These are phyloP conservation scores for Termitomyces sp. DNA, from an alignment of 768 basidiomycete genomes.

Conservation along the genomic window DNA sequence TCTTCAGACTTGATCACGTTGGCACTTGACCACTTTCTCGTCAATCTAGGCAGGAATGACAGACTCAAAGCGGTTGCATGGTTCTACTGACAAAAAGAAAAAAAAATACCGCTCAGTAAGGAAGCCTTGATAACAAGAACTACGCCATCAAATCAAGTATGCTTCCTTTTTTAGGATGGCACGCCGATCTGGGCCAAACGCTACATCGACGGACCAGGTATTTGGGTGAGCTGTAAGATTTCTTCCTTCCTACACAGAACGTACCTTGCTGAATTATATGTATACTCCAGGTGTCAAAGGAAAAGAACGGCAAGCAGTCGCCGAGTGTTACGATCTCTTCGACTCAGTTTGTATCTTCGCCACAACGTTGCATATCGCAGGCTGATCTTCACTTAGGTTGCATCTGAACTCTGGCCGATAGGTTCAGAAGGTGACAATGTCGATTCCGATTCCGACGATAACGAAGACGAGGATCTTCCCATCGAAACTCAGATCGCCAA, in stretches of 20 bases:
- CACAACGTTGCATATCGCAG: neutral
- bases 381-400: slow-evolving; percentile 44
- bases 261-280: neutral
- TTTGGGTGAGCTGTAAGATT: slow-evolving; percentile 73
- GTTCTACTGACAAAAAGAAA: slow-evolving; percentile 25
- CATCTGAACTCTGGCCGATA: slow-evolving; percentile 66
- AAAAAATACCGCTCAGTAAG: slow-evolving; percentile 51
- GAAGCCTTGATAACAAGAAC: neutral
- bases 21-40: neutral
- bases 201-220: slow-evolving; percentile 71
- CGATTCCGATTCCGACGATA: slow-evolving; percentile 30
- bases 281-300: slow-evolving; percentile 56
- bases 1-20: neutral
- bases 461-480: slow-evolving; percentile 35
- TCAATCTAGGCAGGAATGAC: slow-evolving; percentile 2
- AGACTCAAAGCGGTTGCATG: neutral
- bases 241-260: neutral
- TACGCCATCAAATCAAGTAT: neutral
- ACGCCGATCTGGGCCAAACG: slow-evolving; percentile 62
- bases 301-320: slow-evolving; percentile 72
- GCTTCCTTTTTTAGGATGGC: slow-evolving; percentile 45
- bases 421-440: slow-evolving; percentile 18
- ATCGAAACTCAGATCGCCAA: slow-evolving; percentile 68
- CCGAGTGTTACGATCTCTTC: slow-evolving; percentile 76
- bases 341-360: slow-evolving; percentile 49